Conservation (phyloP, 129 eudicot genomes). For the Ambrosia artemisiifolia region DNA sequence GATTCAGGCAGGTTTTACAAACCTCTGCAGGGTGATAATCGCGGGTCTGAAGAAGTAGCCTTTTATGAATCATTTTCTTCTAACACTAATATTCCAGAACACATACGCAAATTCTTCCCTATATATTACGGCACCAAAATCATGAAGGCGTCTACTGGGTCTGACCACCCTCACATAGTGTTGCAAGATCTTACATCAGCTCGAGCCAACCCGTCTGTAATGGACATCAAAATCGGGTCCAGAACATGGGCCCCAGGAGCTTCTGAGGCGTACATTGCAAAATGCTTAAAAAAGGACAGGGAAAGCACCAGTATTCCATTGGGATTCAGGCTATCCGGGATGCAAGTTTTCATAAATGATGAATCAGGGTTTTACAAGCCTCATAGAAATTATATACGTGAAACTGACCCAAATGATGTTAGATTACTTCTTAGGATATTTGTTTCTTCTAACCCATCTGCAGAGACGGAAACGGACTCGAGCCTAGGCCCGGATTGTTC, state of each 20-base stretch:
- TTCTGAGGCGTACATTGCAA: slow-evolving; percentile 59
- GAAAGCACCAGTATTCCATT: slow-evolving; percentile 49
- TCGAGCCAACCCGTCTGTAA: slow-evolving; percentile 53
- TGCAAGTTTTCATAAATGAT: slow-evolving; percentile 36
- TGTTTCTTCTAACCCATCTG: slow-evolving; percentile 58
- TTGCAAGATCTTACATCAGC: slow-evolving; percentile 53
- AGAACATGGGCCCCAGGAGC: slow-evolving; percentile 75
- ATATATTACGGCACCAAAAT: slow-evolving; percentile 66
- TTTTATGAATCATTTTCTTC: slow-evolving; percentile 67
- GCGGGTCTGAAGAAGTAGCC: slow-evolving; percentile 63
- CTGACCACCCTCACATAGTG: slow-evolving; percentile 69
- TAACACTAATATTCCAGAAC: slow-evolving; percentile 42
- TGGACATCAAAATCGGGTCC: slow-evolving; percentile 87
- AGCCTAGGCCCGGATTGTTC: slow-evolving; percentile 45
- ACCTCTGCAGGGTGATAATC: slow-evolving; percentile 73
- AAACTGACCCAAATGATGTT: slow-evolving; percentile 51
- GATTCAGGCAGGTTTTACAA: slow-evolving; percentile 81
- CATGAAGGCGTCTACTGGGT: slow-evolving; percentile 69
- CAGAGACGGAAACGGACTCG: slow-evolving; percentile 15
- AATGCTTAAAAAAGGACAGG: slow-evolving; percentile 69
- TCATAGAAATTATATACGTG: slow-evolving; percentile 34
- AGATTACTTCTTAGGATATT: slow-evolving; percentile 49
- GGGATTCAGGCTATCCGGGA: slow-evolving; percentile 84
- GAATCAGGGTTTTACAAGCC: slow-evolving; percentile 73
- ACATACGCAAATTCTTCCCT: slow-evolving; percentile 67